Percentiles rank a stretch among this genome's conserved stretches.
These are phyloP conservation scores for Penicilliopsis zonata DNA, from an alignment of 495 filamentous ascomycete genomes.

Conservation along the genomic window DNA sequence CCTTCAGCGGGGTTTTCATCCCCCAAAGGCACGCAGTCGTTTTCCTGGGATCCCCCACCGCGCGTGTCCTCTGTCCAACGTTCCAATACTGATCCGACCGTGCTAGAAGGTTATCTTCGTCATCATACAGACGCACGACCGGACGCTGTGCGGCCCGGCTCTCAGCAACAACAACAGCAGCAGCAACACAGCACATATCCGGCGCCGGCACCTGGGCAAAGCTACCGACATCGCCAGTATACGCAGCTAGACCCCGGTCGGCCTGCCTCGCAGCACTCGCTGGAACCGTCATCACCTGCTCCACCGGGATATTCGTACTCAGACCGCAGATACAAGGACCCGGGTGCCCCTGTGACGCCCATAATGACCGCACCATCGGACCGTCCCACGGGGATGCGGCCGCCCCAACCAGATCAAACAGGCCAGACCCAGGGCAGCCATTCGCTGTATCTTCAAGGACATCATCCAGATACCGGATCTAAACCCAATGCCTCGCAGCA, in stretches of 20 bases:
- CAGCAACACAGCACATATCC: neutral
- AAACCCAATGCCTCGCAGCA: slow-evolving; percentile 1
- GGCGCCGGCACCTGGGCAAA: neutral
- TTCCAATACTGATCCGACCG: neutral
- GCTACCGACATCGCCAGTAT: neutral
- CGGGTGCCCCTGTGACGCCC: neutral
- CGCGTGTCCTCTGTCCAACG: neutral
- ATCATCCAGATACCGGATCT: neutral
- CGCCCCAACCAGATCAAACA: neutral
- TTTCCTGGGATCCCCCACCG: neutral
- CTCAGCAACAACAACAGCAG: neutral
- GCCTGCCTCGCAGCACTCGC: slow-evolving; percentile 1
- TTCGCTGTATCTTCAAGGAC: neutral
- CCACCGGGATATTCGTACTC: neutral
- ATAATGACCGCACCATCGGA: neutral
- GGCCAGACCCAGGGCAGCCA: neutral
- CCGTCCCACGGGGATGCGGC: neutral
- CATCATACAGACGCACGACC: neutral
- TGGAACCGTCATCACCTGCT: neutral
- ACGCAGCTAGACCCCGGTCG: neutral
- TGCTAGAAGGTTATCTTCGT: neutral
- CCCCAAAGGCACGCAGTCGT: neutral
- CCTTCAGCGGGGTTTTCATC: neutral
- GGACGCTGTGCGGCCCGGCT: neutral
- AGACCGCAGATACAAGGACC: neutral